Evolutionary conservation across 2,329 filamentous ascomycete genomes (phyloP).

Genomic region (Penicillium digitatum): DNA sequence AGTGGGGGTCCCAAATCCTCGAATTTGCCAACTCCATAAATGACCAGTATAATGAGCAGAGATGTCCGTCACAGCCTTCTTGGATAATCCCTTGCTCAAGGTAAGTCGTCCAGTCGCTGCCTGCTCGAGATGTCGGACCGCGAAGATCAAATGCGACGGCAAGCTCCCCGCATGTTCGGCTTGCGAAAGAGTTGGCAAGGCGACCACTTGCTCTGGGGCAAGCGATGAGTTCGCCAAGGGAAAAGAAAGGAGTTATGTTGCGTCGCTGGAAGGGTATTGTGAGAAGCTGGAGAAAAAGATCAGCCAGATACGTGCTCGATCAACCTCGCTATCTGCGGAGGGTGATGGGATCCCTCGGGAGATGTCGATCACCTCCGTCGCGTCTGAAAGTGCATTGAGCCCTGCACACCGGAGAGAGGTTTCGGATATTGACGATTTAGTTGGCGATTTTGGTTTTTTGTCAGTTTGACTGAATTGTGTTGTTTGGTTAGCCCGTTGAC

Average conservation of each 20-base stretch:
- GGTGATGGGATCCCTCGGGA: conserved; percentile 30
- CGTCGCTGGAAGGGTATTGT: conserved; percentile 84
- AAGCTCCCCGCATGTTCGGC: conserved; percentile 93
- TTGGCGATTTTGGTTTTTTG: conserved; percentile 91
- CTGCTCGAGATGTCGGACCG: conserved; percentile 77
- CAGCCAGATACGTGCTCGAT: conserved; percentile 40
- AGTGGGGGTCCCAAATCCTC: not conserved
- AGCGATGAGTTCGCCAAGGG: conserved; percentile 95
- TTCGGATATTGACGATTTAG: conserved; percentile 82
- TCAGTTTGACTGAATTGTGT: conserved; percentile 45
- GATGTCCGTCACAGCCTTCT: conserved; percentile 35
- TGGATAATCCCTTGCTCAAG: conserved; percentile 42
- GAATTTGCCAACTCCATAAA: not conserved
- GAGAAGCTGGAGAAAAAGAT: conserved; percentile 82
- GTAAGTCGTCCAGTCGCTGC: conserved; percentile 76
- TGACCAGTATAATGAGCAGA: conserved; percentile 19
- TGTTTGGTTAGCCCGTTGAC: not conserved
- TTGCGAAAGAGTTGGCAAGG: conserved; percentile 85
- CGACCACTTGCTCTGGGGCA: conserved; percentile 83
- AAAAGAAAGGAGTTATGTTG: conserved; percentile 95
- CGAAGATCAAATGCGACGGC: conserved; percentile 97
- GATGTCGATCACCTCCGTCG: conserved; percentile 37
- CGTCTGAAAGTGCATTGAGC: conserved; percentile 26
- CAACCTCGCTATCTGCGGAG: conserved; percentile 26
- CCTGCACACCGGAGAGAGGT: conserved; percentile 61